Evolutionary conservation across 202 grass and related monocot genomes (phyloP).

Genomic region (Zizania palustris): DNA sequence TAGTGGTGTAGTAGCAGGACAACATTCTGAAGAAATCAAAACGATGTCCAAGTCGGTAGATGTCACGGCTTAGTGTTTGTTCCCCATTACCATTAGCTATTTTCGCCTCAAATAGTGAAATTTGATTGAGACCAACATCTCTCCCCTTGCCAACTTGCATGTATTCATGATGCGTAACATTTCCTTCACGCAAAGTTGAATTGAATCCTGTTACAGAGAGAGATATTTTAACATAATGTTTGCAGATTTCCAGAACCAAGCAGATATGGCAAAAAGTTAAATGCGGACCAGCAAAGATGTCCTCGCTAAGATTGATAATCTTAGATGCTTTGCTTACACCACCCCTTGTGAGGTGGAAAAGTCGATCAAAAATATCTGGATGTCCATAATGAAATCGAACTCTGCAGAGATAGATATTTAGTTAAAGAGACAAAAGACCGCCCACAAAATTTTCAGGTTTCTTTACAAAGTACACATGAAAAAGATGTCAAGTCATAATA

Average conservation of each 20-base stretch:
- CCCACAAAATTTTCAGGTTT: not conserved
- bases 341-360: conserved; percentile 97
- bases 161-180: conserved; percentile 98
- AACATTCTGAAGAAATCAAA: conserved; percentile 99
- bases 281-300: conserved; percentile 87
- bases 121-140: conserved; percentile 95
- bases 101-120: conserved; percentile 92
- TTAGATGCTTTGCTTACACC: conserved; percentile 97
- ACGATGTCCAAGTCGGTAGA: conserved; percentile 86
- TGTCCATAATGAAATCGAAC: conserved; percentile 99
- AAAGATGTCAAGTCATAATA: not conserved
- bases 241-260: conserved; percentile 24
- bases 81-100: conserved; percentile 93
- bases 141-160: conserved; percentile 99
- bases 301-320: conserved; percentile 98
- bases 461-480: not conserved
- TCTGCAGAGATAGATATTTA: conserved; percentile 34
- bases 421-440: not conserved
- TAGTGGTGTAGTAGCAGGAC: conserved; percentile 92
- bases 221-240: conserved; percentile 14
- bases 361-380: conserved; percentile 97
- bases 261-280: not conserved
- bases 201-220: conserved; percentile 74
- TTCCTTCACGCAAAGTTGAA: conserved; percentile 93
- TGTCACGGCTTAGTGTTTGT: conserved; percentile 81